Conservation (phyloP, 2,329 filamentous ascomycete genomes). For the Monosporascus sp. region DNA sequence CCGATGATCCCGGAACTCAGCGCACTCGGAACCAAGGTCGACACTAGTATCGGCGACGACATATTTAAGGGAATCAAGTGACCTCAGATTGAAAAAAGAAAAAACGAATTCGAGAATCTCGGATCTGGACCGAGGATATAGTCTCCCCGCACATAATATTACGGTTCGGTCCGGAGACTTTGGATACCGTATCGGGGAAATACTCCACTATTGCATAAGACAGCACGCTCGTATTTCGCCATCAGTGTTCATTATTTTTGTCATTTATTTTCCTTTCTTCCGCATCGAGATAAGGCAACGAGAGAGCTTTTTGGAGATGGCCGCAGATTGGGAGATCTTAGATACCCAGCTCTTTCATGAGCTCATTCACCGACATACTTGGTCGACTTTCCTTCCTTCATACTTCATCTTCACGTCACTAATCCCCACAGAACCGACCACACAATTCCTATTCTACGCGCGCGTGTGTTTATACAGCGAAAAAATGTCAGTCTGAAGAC, state of each 20-base stretch:
- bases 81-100: conserved; percentile 8
- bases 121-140: not conserved
- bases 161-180: not conserved
- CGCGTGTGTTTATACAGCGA: not conserved
- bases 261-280: too few species aligned
- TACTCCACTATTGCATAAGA: not conserved
- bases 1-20: conserved; percentile 57
- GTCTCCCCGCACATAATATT: not conserved
- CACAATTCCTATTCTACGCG: conserved; percentile 7
- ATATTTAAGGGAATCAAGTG: conserved; percentile 58
- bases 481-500: not conserved
- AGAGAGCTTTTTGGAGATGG: not conserved
- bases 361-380: conserved; percentile 27
- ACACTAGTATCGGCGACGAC: conserved; percentile 43
- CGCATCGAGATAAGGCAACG: conserved; percentile 6
- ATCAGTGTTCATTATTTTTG: conserved; percentile 15
- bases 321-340: conserved; percentile 17
- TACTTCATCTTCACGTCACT: conserved; percentile 9
- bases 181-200: too few species aligned
- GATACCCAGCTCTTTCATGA: conserved; percentile 29
- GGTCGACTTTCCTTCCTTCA: conserved; percentile 19
- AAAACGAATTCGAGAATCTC: not conserved
- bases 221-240: conserved; percentile 17
- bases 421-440: not conserved
- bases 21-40: conserved; percentile 45